A percentile compares a stretch with the other conserved stretches of the same genome.
Conservation (phyloP, 768 basidiomycete species). For the Boletellus emodensis region DNA sequence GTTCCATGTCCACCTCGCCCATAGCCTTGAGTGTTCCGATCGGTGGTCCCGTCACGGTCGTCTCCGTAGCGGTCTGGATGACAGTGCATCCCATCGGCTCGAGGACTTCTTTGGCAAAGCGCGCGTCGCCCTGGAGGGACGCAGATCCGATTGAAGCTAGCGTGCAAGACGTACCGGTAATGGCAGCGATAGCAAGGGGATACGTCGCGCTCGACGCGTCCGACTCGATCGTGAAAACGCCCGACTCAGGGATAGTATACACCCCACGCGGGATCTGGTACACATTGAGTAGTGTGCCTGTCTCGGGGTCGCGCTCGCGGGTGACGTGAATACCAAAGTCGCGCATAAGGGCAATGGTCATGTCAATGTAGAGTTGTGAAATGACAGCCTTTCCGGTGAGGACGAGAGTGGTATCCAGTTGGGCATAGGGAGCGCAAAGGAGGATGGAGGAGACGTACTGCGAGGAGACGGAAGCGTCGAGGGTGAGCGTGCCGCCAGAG, state of each 20-base stretch:
- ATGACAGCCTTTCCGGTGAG: slow-evolving; percentile 94
- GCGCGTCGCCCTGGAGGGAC: slow-evolving; percentile 95
- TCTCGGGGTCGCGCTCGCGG: slow-evolving; percentile 55
- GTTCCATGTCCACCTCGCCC: slow-evolving; percentile 87
- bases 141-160: slow-evolving; percentile 86
- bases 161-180: slow-evolving; percentile 95
- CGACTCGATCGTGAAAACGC: slow-evolving; percentile 83
- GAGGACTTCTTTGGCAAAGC: slow-evolving; percentile 89
- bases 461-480: slow-evolving; percentile 92
- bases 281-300: slow-evolving; percentile 65
- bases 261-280: slow-evolving; percentile 82
- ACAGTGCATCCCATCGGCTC: slow-evolving; percentile 95
- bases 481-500: slow-evolving; percentile 73
- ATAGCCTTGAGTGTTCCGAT: slow-evolving; percentile 68
- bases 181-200: slow-evolving; percentile 93
- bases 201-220: slow-evolving; percentile 97
- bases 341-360: slow-evolving; percentile 98
- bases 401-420: slow-evolving; percentile 78
- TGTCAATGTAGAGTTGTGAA: slow-evolving; percentile 98
- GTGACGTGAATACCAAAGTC: slow-evolving; percentile 80
- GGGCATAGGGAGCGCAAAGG: slow-evolving; percentile 92
- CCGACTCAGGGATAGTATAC: slow-evolving; percentile 66
- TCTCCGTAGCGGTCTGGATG: slow-evolving; percentile 80
- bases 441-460: slow-evolving; percentile 98
- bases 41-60: slow-evolving; percentile 89